These are phyloP conservation scores for Flaveria floridana DNA, from an alignment of 140 eudicot species.

Conservation along the genomic window DNA sequence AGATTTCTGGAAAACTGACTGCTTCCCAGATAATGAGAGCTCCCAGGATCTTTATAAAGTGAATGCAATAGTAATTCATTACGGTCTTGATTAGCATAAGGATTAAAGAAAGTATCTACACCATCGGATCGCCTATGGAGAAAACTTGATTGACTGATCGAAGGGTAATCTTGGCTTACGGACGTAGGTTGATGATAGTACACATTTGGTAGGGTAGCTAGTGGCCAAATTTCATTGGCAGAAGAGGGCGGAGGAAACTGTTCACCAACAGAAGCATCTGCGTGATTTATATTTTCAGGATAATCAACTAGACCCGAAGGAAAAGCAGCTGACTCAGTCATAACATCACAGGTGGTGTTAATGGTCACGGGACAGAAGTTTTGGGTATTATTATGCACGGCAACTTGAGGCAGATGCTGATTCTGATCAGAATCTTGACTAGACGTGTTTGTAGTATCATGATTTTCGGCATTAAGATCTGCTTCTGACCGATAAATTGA, in stretches of 20 bases:
- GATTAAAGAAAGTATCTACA: conserved; percentile 47
- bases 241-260: conserved; percentile 40
- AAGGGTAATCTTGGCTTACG: conserved; percentile 39
- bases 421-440: conserved; percentile 31
- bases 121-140: conserved; percentile 34
- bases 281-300: conserved; percentile 39
- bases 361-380: conserved; percentile 41
- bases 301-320: conserved; percentile 37
- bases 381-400: conserved; percentile 24
- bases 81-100: conserved; percentile 56
- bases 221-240: conserved; percentile 53
- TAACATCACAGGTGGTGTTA: conserved; percentile 27
- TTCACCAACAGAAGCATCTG: conserved; percentile 38
- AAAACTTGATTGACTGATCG: conserved; percentile 47
- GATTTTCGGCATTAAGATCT: conserved; percentile 30
- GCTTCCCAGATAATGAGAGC: conserved; percentile 44
- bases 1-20: conserved; percentile 50
- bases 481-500: conserved; percentile 33
- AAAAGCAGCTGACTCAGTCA: conserved; percentile 32
- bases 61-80: conserved; percentile 57
- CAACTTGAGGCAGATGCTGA: conserved; percentile 30
- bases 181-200: conserved; percentile 47
- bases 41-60: conserved; percentile 51
- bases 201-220: conserved; percentile 46
- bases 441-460: conserved; percentile 24